Percentiles rank a stretch among this genome's conserved stretches.
phyloP scores from a whole-genome alignment of 371 early-diverging fungal genomes.

The Mucor indicus region DNA sequence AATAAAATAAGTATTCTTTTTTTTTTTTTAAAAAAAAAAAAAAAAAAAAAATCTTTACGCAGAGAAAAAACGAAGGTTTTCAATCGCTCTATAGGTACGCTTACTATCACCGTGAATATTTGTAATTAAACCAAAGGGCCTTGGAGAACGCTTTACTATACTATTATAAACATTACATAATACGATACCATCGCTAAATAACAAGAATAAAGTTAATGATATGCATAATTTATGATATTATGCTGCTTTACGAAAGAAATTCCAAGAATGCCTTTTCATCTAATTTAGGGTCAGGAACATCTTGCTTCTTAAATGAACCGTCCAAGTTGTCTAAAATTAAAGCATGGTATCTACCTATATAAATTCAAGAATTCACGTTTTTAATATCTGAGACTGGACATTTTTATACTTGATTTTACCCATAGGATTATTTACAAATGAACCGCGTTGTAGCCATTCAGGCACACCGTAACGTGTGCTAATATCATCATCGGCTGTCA shows the following conservation, averaged over 20 bases:
- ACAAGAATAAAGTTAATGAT: constrained; percentile 1
- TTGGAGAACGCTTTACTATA: constrained; percentile 52
- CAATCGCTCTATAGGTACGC: constrained; percentile 63
- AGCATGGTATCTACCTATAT: constrained; percentile 40
- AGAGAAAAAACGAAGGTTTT: constrained; percentile 61
- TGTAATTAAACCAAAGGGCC: constrained; percentile 61
- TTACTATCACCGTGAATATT: constrained; percentile 57
- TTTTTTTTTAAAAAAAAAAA: neutral
- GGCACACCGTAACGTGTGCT: constrained; percentile 15
- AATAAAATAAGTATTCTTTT: too few species aligned
- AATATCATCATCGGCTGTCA: constrained; percentile 6
- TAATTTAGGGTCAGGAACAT: constrained; percentile 37
- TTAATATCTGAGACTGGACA: neutral
- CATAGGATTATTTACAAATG: constrained; percentile 30
- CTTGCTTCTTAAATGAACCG: constrained; percentile 6
- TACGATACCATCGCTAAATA: constrained; percentile 50
- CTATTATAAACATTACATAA: constrained; percentile 57
- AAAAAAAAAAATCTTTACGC: constrained; percentile 34
- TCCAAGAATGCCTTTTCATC: constrained; percentile 46
- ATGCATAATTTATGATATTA: neutral
- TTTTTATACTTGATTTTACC: constrained; percentile 12
- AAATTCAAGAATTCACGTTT: neutral
- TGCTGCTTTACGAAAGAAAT: constrained; percentile 33
- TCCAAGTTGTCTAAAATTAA: constrained; percentile 35
- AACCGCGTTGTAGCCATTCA: constrained; percentile 36